Percentiles rank a stretch among this genome's conserved stretches.
Evolutionary conservation across 108 stramenopile genomes (phyloP).

Genomic region (Discostella stelligeroides): DNA sequence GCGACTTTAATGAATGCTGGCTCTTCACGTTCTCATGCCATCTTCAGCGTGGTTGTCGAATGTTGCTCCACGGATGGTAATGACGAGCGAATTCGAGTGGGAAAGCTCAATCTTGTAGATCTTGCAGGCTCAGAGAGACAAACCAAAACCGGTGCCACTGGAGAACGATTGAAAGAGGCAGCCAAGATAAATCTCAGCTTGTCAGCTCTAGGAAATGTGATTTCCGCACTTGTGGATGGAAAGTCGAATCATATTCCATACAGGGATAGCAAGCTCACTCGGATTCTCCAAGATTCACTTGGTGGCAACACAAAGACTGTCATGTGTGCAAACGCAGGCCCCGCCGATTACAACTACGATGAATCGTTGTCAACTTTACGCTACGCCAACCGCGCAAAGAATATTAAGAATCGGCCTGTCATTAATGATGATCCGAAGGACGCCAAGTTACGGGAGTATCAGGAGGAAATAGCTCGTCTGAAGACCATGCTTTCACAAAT

Average conservation of each 20-base stretch:
- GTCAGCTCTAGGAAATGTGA: slow-evolving; percentile 97
- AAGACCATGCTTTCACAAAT: slow-evolving; percentile 35
- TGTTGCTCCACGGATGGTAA: slow-evolving; percentile 47
- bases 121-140: slow-evolving; percentile 95
- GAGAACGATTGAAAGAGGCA: slow-evolving; percentile 91
- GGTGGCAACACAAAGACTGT: slow-evolving; percentile 93
- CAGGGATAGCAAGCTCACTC: slow-evolving; percentile 98
- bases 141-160: slow-evolving; percentile 96
- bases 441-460: slow-evolving; percentile 93
- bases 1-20: slow-evolving; percentile 93
- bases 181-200: slow-evolving; percentile 96
- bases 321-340: slow-evolving; percentile 95
- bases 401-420: slow-evolving; percentile 99
- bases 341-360: slow-evolving; percentile 97
- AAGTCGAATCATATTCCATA: slow-evolving; percentile 97
- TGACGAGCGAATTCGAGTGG: slow-evolving; percentile 85
- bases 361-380: slow-evolving; percentile 97
- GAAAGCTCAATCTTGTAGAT: slow-evolving; percentile 97
- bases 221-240: slow-evolving; percentile 93
- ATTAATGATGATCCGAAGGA: slow-evolving; percentile 98
- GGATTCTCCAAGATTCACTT: slow-evolving; percentile 97
- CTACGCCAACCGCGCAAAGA: slow-evolving; percentile 99
- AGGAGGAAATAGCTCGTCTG: slow-evolving; percentile 67
- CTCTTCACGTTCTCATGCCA: slow-evolving; percentile 88
- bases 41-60: slow-evolving; percentile 81